Evolutionary conservation across 805 yeast genomes (phyloP), one percentile per base, ranked within the genome.

Genomic region (Candida orba): DNA sequence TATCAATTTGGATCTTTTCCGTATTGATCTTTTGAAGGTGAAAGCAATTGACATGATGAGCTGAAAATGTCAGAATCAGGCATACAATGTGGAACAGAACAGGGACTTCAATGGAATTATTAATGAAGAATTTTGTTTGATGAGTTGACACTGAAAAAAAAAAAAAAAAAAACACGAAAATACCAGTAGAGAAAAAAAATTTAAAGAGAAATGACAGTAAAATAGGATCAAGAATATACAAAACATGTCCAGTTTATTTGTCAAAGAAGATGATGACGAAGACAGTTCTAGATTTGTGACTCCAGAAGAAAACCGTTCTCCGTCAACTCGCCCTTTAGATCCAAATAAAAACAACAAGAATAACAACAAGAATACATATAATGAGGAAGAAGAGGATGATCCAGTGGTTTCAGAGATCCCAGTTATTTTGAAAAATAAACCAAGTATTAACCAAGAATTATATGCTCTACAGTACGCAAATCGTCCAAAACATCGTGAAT

Each of bases 381-480:
- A 27, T 6, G 13, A 27, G 29, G 56, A 54, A 9, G 62, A 56
- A 10, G 52, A 56, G 3, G 69, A 64, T 25, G 73, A 67, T 62
- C 84, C 84, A 6, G 71, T 84, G 1, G 67, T 81, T 1, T 61
- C 69, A 31, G 84, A 78, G 43, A 68, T 78, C 13, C 89, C 91
- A 3, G 65, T 85, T 3, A 71, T 69, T 45, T 46, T 79, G 36
- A 60, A 63, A 7, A 54, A 57, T 7, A 55, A 56, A 13, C 59
- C 59, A 27, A 48, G 58, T 4, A 8, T 8, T n/a, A 42, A 44
- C 8, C 52, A 60, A 30, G 48, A 61, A 18, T 46, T 79, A 14
- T 65, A 66, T 39, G 52, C 79, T 6, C 55, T 81, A 34, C 89
- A 81, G 55, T 81, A 75, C 51, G 84, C 85, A 3, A 81, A 83